Percentiles rank a stretch among this genome's conserved stretches.
phyloP scores from a whole-genome alignment of 345 rosid genomes.

The Lepidium sativum region DNA sequence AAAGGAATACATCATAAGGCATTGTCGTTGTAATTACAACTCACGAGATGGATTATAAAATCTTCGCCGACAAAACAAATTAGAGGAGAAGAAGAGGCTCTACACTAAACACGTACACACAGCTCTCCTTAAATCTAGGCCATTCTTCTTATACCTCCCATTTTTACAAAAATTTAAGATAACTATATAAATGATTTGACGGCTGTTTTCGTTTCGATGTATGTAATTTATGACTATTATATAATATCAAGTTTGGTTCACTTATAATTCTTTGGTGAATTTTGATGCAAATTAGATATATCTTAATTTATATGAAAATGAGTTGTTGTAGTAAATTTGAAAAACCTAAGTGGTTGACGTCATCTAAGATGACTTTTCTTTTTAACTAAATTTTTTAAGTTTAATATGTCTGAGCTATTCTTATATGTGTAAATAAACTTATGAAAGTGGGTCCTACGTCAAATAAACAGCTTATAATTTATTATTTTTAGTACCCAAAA shows the following conservation, averaged over 20 bases:
- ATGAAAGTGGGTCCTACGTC: background rate
- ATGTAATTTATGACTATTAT: too few species aligned
- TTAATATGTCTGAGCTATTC: background rate
- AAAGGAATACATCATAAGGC: background rate
- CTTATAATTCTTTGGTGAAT: background rate
- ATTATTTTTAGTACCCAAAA: too few species aligned
- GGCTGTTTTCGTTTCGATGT: slow-evolving; percentile 4
- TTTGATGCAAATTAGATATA: background rate
- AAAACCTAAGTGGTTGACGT: background rate
- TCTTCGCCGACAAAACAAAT: slow-evolving; percentile 16
- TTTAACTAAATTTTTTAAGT: too few species aligned
- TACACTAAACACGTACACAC: slow-evolving; percentile 6
- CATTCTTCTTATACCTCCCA: slow-evolving; percentile 4
- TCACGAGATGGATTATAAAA: slow-evolving; percentile 7
- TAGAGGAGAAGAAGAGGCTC: slow-evolving; percentile 6
- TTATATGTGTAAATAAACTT: background rate
- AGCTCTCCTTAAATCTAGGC: background rate
- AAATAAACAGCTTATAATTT: background rate
- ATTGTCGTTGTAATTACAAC: slow-evolving; percentile 15
- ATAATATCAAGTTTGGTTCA: background rate
- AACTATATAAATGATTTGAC: background rate
- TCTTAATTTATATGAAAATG: background rate
- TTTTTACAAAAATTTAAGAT: background rate
- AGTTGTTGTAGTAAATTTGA: background rate
- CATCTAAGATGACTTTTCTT: background rate